Conservation (phyloP, 345 rosid species). For the Clarkia xantiana region DNA sequence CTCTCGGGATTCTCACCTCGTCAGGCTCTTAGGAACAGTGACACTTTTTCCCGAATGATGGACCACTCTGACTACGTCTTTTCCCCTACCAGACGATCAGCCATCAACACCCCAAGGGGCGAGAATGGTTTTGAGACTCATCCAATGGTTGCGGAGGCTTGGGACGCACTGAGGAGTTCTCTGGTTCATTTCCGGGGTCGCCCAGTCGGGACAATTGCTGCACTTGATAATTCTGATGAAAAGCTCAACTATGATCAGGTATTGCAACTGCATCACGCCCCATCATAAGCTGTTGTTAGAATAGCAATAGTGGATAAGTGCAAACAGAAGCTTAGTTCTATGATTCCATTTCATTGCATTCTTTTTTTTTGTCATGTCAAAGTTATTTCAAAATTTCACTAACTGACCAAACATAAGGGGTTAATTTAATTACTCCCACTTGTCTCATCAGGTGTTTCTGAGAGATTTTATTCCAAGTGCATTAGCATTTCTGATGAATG, state of each 20-base stretch:
- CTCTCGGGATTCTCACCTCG: conserved; percentile 38
- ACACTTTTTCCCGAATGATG: conserved; percentile 12
- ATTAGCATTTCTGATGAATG: conserved; percentile 79
- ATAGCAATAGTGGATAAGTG: neutral
- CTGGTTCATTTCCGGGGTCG: conserved; percentile 69
- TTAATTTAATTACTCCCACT: neutral
- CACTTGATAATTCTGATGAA: conserved; percentile 62
- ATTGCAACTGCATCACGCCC: neutral
- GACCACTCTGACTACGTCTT: conserved; percentile 24
- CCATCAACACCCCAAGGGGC: conserved; percentile 45
- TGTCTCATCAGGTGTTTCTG: conserved; percentile 55
- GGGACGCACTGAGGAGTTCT: conserved; percentile 64
- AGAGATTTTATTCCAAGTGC: conserved; percentile 93
- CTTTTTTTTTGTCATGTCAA: too few relatives aligned
- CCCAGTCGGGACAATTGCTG: conserved; percentile 89
- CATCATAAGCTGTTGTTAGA: neutral
- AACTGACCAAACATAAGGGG: neutral
- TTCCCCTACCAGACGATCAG: conserved; percentile 56
- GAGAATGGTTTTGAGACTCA: conserved; percentile 33
- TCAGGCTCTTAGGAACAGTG: conserved; percentile 19
- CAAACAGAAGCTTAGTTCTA: neutral
- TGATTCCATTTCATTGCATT: neutral
- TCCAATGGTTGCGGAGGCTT: conserved; percentile 64
- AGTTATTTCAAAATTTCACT: neutral
- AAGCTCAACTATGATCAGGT: conserved; percentile 95